Evolutionary conservation across 2,329 filamentous ascomycete genomes (phyloP).

Genomic region (Arthrobotrys musiformis): DNA sequence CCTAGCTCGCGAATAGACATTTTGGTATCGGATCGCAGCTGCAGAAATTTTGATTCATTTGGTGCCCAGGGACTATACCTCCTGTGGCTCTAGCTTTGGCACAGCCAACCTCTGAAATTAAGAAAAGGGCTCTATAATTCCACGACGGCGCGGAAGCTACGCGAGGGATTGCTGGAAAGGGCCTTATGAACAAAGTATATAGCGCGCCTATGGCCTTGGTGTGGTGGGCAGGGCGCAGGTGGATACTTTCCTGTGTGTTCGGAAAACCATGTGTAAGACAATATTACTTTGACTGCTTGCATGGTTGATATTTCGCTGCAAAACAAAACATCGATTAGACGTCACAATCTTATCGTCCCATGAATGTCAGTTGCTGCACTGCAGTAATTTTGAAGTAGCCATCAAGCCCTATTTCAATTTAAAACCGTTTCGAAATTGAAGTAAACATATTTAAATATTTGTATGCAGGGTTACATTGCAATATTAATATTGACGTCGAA

Average conservation of each 20-base stretch:
- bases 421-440: neutral
- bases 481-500: neutral
- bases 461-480: neutral
- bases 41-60: neutral
- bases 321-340: neutral
- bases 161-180: conserved; percentile 37
- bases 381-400: neutral
- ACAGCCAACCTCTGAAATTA: conserved; percentile 22
- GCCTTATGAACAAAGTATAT: neutral
- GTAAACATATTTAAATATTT: neutral
- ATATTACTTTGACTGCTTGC: neutral
- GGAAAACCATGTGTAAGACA: neutral
- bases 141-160: conserved; percentile 25
- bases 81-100: neutral
- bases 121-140: neutral
- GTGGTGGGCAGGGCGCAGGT: no score
- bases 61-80: neutral
- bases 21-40: conserved; percentile 16
- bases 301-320: neutral
- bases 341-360: neutral
- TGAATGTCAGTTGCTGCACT: neutral
- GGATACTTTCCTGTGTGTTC: neutral
- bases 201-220: conserved; percentile 39
- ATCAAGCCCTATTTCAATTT: neutral
- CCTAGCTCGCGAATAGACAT: neutral